phyloP scores from a whole-genome alignment of 805 yeast genomes.

The Diddensiella transvaalensis region DNA sequence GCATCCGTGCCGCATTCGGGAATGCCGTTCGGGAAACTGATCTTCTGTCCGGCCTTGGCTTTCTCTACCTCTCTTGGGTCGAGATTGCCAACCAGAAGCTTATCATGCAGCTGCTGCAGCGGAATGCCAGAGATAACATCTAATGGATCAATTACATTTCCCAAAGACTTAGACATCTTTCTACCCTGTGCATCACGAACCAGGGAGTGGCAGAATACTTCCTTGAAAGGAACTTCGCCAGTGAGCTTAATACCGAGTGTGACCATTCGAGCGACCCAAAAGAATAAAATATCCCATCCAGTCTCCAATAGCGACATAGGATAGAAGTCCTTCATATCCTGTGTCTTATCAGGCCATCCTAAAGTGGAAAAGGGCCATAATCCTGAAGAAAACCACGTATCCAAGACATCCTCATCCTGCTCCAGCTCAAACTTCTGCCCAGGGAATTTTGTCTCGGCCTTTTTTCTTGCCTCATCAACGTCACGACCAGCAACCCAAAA shows the following conservation, averaged over 20 bases:
- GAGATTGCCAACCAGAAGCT: constrained; percentile 75
- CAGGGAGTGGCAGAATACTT: constrained; percentile 96
- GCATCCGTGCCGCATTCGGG: constrained; percentile 99
- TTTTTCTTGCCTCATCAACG: constrained; percentile 75
- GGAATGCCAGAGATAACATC: constrained; percentile 91
- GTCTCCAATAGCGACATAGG: constrained; percentile 96
- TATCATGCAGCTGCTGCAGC: constrained; percentile 72
- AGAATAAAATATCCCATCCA: constrained; percentile 98
- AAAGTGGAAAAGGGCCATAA: constrained; percentile 96
- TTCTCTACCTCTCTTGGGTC: constrained; percentile 84
- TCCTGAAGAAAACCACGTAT: constrained; percentile 98
- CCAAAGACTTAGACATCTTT: constrained; percentile 96
- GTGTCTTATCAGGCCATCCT: constrained; percentile 85
- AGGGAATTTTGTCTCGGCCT: constrained; percentile 74
- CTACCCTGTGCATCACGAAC: constrained; percentile 99
- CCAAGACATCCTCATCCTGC: constrained; percentile 97
- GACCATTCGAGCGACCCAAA: constrained; percentile 98
- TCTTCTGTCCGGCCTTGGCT: constrained; percentile 83
- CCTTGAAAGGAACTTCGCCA: constrained; percentile 88
- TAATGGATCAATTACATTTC: constrained; percentile 93
- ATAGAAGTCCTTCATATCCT: constrained; percentile 71
- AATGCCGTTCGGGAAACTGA: constrained; percentile 92
- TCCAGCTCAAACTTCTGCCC: constrained; percentile 66
- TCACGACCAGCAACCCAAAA: constrained; percentile 92
- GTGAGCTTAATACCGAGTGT: constrained; percentile 86